These are phyloP conservation scores for Monosporascus sp. DNA, from an alignment of 2,329 filamentous ascomycete genomes.

Conservation along the genomic window DNA sequence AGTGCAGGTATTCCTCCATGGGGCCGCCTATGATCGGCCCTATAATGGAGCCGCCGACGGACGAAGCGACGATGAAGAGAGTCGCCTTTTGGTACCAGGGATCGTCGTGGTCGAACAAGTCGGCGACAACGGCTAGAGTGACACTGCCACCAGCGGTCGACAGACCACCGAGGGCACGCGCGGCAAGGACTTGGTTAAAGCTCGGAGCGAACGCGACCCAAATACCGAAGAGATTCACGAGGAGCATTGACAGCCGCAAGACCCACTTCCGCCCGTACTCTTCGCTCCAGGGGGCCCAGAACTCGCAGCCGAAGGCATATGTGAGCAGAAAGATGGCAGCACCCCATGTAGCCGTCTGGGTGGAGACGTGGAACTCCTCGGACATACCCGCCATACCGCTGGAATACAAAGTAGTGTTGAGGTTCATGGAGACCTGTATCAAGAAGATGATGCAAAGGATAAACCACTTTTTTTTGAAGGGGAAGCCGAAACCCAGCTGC, in stretches of 20 bases:
- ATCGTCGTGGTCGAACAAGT: constrained; percentile 62
- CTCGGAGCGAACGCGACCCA: constrained; percentile 66
- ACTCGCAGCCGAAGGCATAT: constrained; percentile 79
- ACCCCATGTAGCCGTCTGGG: constrained; percentile 62
- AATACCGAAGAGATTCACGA: constrained; percentile 72
- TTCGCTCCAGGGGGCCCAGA: constrained; percentile 82
- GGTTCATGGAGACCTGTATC: constrained; percentile 70
- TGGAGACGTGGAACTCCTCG: constrained; percentile 59
- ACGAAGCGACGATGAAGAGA: constrained; percentile 68
- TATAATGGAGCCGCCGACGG: constrained; percentile 68
- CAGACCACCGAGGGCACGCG: constrained; percentile 62
- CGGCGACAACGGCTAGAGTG: constrained; percentile 66
- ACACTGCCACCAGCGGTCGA: constrained; percentile 66
- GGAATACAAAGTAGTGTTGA: constrained; percentile 68
- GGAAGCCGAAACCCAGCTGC: constrained; percentile 56
- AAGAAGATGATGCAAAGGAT: constrained; percentile 63
- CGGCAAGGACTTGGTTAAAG: constrained; percentile 62
- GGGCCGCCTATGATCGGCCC: constrained; percentile 74
- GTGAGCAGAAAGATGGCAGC: constrained; percentile 71
- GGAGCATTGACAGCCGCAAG: constrained; percentile 62
- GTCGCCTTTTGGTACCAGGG: constrained; percentile 62
- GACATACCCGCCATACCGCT: constrained; percentile 60
- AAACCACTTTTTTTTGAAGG: constrained; percentile 59
- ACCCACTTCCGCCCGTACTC: constrained; percentile 73
- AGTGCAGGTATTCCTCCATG: constrained; percentile 57